Evolutionary conservation across 106 monocot genomes (phyloP), one percentile per base, ranked within the genome.

Genomic region (Dendrobium chrysotoxum): DNA sequence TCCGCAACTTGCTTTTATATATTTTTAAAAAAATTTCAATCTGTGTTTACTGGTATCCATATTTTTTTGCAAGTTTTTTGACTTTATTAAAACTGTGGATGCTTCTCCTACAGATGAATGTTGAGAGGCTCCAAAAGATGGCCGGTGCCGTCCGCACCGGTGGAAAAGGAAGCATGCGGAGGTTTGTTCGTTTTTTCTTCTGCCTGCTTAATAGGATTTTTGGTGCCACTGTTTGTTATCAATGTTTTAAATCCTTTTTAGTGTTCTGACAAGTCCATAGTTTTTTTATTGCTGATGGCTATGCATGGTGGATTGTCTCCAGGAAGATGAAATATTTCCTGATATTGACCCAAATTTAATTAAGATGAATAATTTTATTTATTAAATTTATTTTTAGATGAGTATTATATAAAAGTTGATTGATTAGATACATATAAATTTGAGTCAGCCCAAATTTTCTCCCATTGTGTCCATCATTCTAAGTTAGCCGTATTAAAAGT

Each of bases 151-250:
- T 82, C 65, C 77, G 82, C 82, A 82, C 82, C 11, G 82, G 82
- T 70, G 82, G 82, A 68, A 82, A 82, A 50, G 82, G 82, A 39
- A 82, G 82, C 23, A 77, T 82, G 82, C 82, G 82, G 77, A 82
- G 82, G 82, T 82, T 77, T 77, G 74, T 21, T 40, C 30, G 20
- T 4, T 74, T 74, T 8, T 61, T 61, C n/a, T 23, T 61, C n/a
- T 25, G 4, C n/a, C 5, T 55, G 13, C 0, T 15, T 15, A 55
- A 20, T 20, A 55, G 55, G 55, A 55, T 6, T 61, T 61, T 61
- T 61, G 11, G 5, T 23, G 1, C 61, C 20, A n/a, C 5, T 61
- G 11, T n/a, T 23, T 61, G 61, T 23, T 61, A 61, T 61, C n/a
- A 44, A 57, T 16, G 15, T 57, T 57, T 57, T 57, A 57, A 57